Evolutionary conservation across 495 filamentous ascomycete genomes (phyloP).

Genomic region (Penicillium longicatenatum): DNA sequence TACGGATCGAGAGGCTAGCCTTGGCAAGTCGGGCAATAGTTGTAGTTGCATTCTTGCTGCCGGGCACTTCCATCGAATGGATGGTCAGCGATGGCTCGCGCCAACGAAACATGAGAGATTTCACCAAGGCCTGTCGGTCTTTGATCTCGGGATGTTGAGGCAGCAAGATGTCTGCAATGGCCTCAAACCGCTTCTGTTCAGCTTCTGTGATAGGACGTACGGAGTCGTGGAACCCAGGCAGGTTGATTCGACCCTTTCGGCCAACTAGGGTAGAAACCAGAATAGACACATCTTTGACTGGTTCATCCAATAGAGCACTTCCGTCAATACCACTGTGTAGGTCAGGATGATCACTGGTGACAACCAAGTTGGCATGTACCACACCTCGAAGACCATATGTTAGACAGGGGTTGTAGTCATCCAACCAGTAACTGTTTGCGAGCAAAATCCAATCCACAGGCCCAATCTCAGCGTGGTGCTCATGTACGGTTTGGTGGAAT

Average conservation of each 20-base stretch:
- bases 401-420: conserved; percentile 91
- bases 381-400: conserved; percentile 96
- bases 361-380: conserved; percentile 84
- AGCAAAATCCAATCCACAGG: conserved; percentile 89
- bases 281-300: conserved; percentile 84
- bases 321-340: conserved; percentile 96
- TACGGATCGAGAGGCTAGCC: conserved; percentile 82
- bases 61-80: conserved; percentile 80
- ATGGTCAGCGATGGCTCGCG: conserved; percentile 93
- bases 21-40: conserved; percentile 86
- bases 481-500: conserved; percentile 76
- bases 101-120: conserved; percentile 88
- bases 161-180: conserved; percentile 76
- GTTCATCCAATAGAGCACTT: conserved; percentile 82
- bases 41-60: conserved; percentile 65
- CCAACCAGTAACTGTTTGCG: conserved; percentile 97
- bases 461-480: conserved; percentile 82
- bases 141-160: conserved; percentile 67
- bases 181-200: conserved; percentile 79
- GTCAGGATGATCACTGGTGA: conserved; percentile 84
- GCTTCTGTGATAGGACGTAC: conserved; percentile 73
- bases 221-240: conserved; percentile 82
- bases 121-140: conserved; percentile 66
- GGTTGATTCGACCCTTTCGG: conserved; percentile 54
- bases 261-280: conserved; percentile 78